Percentiles rank a stretch among this genome's conserved stretches.
phyloP scores from a whole-genome alignment of 73 alveolate species.

The Paramecium pentaurelia region DNA sequence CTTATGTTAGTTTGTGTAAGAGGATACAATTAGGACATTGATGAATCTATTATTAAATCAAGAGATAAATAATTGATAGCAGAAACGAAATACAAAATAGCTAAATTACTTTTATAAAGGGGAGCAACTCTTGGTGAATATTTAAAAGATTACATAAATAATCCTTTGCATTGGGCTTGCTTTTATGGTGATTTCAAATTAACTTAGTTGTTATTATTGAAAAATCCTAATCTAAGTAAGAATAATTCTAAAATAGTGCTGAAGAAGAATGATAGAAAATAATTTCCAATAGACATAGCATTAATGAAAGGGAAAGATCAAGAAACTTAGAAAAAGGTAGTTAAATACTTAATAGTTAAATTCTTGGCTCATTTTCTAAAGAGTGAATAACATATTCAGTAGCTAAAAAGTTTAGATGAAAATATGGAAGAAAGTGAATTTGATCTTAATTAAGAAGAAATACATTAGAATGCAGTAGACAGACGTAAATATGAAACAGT shows the following conservation, averaged over 20 bases:
- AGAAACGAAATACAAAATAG: background rate
- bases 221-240: background rate
- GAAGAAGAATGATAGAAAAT: background rate
- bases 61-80: background rate
- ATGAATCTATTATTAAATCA: background rate
- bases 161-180: slow-evolving; percentile 14
- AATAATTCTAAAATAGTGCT: background rate
- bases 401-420: background rate
- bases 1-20: slow-evolving; percentile 15
- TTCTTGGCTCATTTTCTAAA: background rate
- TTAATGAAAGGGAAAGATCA: background rate
- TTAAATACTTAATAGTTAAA: background rate
- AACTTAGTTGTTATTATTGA: background rate
- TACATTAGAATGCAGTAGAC: background rate
- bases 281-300: background rate
- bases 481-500: background rate
- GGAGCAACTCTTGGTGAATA: background rate
- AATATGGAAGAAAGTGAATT: background rate
- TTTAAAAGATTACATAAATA: background rate
- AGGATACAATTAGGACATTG: background rate
- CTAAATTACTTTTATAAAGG: background rate
- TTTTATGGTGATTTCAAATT: background rate
- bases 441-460: background rate
- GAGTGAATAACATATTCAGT: background rate
- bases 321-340: background rate